Conservation (phyloP, 306 rosid genomes). For the Dryas octopetala region DNA sequence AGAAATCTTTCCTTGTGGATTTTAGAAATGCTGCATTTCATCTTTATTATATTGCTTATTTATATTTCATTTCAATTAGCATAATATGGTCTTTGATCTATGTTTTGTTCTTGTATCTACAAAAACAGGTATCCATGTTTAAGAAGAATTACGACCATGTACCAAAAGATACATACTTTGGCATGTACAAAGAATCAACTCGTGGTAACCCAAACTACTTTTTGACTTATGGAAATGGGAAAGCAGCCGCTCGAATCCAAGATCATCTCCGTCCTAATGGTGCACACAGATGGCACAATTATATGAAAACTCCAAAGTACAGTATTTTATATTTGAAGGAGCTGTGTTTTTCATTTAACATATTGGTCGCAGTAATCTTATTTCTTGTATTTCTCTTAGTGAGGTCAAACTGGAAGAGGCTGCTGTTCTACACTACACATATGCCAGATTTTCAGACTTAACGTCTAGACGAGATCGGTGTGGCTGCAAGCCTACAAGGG, state of each 20-base stretch:
- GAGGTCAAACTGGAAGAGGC: conserved; percentile 98
- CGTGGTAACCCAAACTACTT: conserved; percentile 97
- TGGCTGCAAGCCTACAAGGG: conserved; percentile 94
- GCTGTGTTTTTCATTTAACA: conserved; percentile 2
- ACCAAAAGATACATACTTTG: conserved; percentile 91
- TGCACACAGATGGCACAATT: conserved; percentile 99
- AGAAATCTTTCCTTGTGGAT: not conserved
- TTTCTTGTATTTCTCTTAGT: conserved; percentile 41
- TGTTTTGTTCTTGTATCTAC: conserved; percentile 19
- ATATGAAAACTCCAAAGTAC: conserved; percentile 95
- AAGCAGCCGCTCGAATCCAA: conserved; percentile 86
- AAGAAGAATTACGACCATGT: conserved; percentile 95
- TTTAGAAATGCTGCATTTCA: not conserved
- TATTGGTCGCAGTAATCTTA: conserved; percentile 26
- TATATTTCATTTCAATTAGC: not conserved
- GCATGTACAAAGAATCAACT: conserved; percentile 86
- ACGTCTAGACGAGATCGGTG: conserved; percentile 96
- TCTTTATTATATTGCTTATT: not conserved
- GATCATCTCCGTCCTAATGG: conserved; percentile 98
- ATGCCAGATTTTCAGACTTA: conserved; percentile 88
- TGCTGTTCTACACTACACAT: conserved; percentile 95
- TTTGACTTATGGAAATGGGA: conserved; percentile 97
- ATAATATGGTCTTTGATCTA: not conserved
- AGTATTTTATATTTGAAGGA: conserved; percentile 7
- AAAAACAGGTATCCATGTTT: conserved; percentile 79